phyloP scores from a whole-genome alignment of 129 eudicot species.

The Centaurea solstitialis region DNA sequence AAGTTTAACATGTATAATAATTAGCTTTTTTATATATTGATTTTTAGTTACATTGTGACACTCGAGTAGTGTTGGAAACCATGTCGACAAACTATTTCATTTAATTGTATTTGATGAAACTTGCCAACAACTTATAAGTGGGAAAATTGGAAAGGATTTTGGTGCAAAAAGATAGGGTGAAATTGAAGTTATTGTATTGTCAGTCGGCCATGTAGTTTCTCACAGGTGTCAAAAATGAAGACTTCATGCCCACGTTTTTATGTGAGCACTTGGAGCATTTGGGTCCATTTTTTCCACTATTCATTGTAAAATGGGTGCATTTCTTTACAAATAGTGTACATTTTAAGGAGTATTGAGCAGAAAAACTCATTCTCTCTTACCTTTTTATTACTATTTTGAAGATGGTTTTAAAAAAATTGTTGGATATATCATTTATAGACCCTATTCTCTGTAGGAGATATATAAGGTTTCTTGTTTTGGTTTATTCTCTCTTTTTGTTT shows the following conservation, averaged over 20 bases:
- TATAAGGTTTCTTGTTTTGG: too few relatives aligned
- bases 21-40: too few relatives aligned
- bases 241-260: constrained; percentile 1
- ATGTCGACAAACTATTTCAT: not conserved
- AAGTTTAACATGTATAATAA: too few relatives aligned
- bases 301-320: not conserved
- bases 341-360: too few relatives aligned
- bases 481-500: too few relatives aligned
- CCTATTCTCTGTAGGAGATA: too few relatives aligned
- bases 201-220: constrained; percentile 17
- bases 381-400: too few relatives aligned
- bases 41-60: not conserved
- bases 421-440: too few relatives aligned
- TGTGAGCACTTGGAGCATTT: not conserved
- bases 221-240: constrained; percentile 21
- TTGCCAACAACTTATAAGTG: not conserved
- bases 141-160: not conserved
- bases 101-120: not conserved
- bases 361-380: too few relatives aligned
- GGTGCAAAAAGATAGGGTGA: constrained; percentile 24
- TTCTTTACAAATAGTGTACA: not conserved
- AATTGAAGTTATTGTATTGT: constrained; percentile 23
- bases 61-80: not conserved
- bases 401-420: too few relatives aligned
- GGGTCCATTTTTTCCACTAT: constrained; percentile 30